Percentiles rank a stretch among this genome's conserved stretches.
These are phyloP conservation scores for Osmanthus fragrans DNA, from an alignment of 257 asterid genomes.

Conservation along the genomic window DNA sequence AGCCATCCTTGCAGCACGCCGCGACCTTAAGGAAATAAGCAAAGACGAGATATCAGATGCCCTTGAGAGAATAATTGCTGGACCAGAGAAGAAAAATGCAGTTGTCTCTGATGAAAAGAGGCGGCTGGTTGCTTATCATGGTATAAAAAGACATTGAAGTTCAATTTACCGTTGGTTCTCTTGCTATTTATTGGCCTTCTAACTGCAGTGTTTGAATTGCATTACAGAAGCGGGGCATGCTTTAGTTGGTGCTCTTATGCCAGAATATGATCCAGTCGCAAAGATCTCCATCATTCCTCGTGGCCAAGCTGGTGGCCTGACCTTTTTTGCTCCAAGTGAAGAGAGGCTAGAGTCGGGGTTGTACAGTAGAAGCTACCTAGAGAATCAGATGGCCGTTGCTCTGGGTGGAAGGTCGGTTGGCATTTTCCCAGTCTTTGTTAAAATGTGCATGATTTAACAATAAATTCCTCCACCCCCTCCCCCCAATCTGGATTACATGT, in stretches of 20 bases:
- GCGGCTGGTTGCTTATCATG: constrained; percentile 91
- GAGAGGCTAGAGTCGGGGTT: constrained; percentile 98
- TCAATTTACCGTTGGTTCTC: no score
- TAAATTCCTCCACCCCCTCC: no score
- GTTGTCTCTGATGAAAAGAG: constrained; percentile 98
- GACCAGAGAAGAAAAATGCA: constrained; percentile 98
- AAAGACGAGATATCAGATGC: constrained; percentile 98
- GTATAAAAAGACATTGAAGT: constrained; percentile 26
- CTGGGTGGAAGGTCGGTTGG: constrained; percentile 88
- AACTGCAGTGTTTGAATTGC: background rate
- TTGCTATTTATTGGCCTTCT: no score
- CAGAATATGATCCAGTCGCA: constrained; percentile 98
- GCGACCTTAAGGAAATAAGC: constrained; percentile 97
- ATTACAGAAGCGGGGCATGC: constrained; percentile 99
- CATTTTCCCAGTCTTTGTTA: background rate
- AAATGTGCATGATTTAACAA: background rate
- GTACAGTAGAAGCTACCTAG: constrained; percentile 95
- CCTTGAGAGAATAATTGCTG: constrained; percentile 95
- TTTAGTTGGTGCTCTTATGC: constrained; percentile 97
- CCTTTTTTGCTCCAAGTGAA: constrained; percentile 98
- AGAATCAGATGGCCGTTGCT: constrained; percentile 99
- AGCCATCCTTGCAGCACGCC: constrained; percentile 96
- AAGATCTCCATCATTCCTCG: constrained; percentile 98
- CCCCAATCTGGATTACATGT: background rate
- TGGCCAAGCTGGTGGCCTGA: constrained; percentile 99